phyloP scores from a whole-genome alignment of 495 filamentous ascomycete genomes.

The Zalerion maritima region DNA sequence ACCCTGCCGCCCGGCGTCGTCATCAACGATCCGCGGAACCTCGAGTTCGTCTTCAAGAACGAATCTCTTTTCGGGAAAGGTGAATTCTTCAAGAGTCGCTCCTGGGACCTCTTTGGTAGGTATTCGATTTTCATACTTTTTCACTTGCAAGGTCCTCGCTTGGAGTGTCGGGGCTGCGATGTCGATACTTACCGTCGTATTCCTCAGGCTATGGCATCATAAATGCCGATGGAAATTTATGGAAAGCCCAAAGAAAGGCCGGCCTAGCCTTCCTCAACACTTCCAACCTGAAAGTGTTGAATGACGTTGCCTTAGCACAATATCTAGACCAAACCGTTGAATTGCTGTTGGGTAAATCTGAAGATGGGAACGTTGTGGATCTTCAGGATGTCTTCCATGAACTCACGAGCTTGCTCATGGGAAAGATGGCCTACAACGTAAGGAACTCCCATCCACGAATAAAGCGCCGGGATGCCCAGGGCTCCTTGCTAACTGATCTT shows the following conservation, averaged over 20 bases:
- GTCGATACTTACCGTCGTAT: background rate
- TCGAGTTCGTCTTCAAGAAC: constrained; percentile 45
- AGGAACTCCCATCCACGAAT: constrained; percentile 3
- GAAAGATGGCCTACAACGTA: constrained; percentile 44
- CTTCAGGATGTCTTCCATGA: constrained; percentile 42
- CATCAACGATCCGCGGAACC: constrained; percentile 41
- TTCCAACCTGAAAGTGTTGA: constrained; percentile 39
- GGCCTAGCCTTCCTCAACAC: constrained; percentile 42
- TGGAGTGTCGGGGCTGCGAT: too few relatives aligned
- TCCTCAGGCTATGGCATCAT: constrained; percentile 42
- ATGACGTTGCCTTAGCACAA: constrained; percentile 37
- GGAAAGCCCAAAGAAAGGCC: constrained; percentile 45
- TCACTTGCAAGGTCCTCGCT: constrained; percentile 2
- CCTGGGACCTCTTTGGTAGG: constrained; percentile 44
- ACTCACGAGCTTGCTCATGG: constrained; percentile 45
- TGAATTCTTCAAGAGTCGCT: constrained; percentile 38
- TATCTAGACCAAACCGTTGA: constrained; percentile 27
- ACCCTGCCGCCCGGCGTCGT: constrained; percentile 42
- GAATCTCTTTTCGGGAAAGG: constrained; percentile 43
- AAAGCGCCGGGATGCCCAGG: too few relatives aligned
- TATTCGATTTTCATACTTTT: background rate
- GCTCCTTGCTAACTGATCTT: constrained; percentile 7
- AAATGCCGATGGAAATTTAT: constrained; percentile 45
- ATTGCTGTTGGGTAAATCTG: constrained; percentile 13
- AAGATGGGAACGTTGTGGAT: constrained; percentile 23